Evolutionary conservation across 116 monocot genomes (phyloP).

Genomic region (Posidonia oceanica): DNA sequence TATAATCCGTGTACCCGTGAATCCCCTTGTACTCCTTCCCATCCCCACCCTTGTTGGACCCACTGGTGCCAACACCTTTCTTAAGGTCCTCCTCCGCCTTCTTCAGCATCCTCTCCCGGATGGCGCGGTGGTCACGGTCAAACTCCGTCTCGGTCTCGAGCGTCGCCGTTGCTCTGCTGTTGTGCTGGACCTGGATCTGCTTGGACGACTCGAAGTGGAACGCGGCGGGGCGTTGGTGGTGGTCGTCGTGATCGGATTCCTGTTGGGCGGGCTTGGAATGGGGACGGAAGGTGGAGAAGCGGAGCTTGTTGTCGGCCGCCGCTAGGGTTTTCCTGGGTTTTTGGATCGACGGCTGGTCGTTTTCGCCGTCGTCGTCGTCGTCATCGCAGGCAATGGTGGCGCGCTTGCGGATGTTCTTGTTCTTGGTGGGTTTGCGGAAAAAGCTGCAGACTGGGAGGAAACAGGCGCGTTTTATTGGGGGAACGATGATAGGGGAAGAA

Average conservation of each 20-base stretch:
- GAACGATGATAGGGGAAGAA: neutral
- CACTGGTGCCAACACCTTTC: conserved; percentile 12
- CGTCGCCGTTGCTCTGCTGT: conserved; percentile 85
- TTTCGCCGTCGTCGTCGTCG: conserved; percentile 10
- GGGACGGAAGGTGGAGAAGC: conserved; percentile 36
- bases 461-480: neutral
- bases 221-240: neutral
- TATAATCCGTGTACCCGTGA: conserved; percentile 88
- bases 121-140: conserved; percentile 79
- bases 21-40: conserved; percentile 73
- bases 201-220: conserved; percentile 90
- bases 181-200: conserved; percentile 78
- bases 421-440: conserved; percentile 57
- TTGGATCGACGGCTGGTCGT: neutral
- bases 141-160: conserved; percentile 95
- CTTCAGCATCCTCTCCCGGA: conserved; percentile 79
- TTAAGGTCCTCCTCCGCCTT: conserved; percentile 42
- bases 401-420: conserved; percentile 75
- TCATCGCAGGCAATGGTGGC: conserved; percentile 10
- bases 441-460: conserved; percentile 39
- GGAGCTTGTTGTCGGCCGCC: conserved; percentile 45
- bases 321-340: conserved; percentile 20
- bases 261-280: neutral
- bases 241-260: neutral
- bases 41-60: conserved; percentile 9